Percentiles rank a stretch among this genome's conserved stretches.
Evolutionary conservation across 2,329 filamentous ascomycete species (phyloP).

Genomic region (Helotiales sp.): DNA sequence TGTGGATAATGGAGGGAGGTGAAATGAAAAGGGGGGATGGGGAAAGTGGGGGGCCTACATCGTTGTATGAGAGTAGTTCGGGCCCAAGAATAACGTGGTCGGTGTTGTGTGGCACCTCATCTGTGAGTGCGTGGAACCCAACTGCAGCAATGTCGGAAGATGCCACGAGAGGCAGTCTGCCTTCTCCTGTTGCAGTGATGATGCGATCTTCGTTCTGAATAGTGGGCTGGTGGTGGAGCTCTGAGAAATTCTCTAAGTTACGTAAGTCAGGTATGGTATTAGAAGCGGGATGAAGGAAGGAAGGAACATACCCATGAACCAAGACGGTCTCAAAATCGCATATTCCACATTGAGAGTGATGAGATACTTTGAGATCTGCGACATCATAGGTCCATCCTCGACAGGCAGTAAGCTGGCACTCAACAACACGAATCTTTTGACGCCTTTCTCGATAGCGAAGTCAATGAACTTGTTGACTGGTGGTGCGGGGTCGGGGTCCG

Average conservation of each 20-base stretch:
- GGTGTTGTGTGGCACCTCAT: conserved; percentile 47
- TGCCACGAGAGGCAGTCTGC: conserved; percentile 53
- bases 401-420: conserved; percentile 46
- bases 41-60: conserved; percentile 28
- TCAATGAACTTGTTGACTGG: conserved; percentile 51
- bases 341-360: conserved; percentile 48
- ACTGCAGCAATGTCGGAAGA: conserved; percentile 54
- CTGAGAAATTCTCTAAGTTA: conserved; percentile 49
- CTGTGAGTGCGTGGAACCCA: conserved; percentile 48
- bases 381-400: conserved; percentile 45
- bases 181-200: conserved; percentile 50
- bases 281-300: not conserved
- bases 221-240: conserved; percentile 39
- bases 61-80: conserved; percentile 43
- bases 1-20: not conserved
- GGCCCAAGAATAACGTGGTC: conserved; percentile 46
- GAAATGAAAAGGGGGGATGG: not conserved
- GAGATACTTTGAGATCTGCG: conserved; percentile 48
- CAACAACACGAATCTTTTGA: conserved; percentile 52
- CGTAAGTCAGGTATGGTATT: not conserved
- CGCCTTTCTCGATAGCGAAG: conserved; percentile 45
- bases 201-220: conserved; percentile 49
- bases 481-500: conserved; percentile 41
- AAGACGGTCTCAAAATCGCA: conserved; percentile 52
- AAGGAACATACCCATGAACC: conserved; percentile 51